Base-by-base conservation (phyloP, 208 protist genomes). In the Tritrichomonas foetus region DNA sequence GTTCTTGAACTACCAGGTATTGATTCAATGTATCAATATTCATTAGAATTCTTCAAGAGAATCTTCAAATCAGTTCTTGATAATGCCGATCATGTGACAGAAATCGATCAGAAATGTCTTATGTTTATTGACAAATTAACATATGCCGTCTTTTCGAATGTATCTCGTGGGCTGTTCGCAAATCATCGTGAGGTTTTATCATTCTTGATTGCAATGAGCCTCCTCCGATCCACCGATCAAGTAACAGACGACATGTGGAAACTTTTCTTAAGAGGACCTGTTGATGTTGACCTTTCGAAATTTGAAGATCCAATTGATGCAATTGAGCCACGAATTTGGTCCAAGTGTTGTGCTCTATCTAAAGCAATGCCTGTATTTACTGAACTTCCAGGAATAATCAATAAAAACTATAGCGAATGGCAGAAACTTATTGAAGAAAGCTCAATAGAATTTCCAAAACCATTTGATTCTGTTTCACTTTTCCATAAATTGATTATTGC, bases 121-220 rank as follows among this genome's bases (percentile, higher is more conserved):
- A 95, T 95, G 36, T 96, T 99, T 36, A 97, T 98, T 92, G 94
- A 94, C 22, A 95, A 95, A 94, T 94, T 98, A 49, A 99, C 98
- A 5, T 94, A 96, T 39, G 95, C 96, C 30, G 94, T 98, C 61
- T 99, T 98, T 96, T 95, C 95, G 44, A 98, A 98, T 95, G 97
- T 99, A 72, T 99, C 97, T 95, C 96, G 98, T 69, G 98, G 98
- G 22, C 96, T 99, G 1, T 99, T 99, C 95, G 98, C 99, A 95
- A 97, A 97, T 95, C 97, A 99, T 96, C 99, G 99, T 96, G 95
- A 98, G n/a, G 96, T 98, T 82, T 98, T 98, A 93, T 97, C 97
- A n/a, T 98, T 98, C 72, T 95, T 99, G 78, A 97, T 99, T 53
- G 97, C 97, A 94, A 95, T 96, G n/a, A 95, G 97, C 50, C 97